Evolutionary conservation across 2,329 filamentous ascomycete species (phyloP).

Genomic region (Claviceps purpurea): DNA sequence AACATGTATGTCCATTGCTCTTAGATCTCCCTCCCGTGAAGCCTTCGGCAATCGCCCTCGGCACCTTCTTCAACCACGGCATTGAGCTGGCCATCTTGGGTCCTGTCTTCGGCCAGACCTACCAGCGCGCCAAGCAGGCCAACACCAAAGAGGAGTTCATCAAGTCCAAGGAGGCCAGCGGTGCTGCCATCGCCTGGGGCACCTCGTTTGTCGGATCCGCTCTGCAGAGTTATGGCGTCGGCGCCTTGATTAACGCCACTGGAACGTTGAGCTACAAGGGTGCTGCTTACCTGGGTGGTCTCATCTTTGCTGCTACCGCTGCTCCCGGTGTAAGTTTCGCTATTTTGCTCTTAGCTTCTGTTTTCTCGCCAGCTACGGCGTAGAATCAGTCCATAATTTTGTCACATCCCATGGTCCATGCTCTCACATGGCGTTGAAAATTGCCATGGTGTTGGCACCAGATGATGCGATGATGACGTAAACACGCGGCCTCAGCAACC

Average conservation of each 20-base stretch:
- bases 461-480: constrained; percentile 1
- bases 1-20: neutral
- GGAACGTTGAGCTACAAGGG: constrained; percentile 95
- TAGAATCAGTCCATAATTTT: neutral
- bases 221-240: constrained; percentile 80
- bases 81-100: constrained; percentile 76
- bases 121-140: constrained; percentile 79
- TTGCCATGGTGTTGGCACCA: neutral
- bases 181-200: constrained; percentile 79
- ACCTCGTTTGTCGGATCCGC: constrained; percentile 81
- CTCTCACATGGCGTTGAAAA: neutral
- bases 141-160: constrained; percentile 96
- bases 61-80: constrained; percentile 90
- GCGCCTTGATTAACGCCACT: constrained; percentile 84
- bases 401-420: neutral
- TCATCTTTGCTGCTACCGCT: constrained; percentile 86
- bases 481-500: neutral
- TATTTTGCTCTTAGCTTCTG: neutral
- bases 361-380: neutral
- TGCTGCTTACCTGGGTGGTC: constrained; percentile 76
- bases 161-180: constrained; percentile 80
- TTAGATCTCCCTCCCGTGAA: constrained; percentile 66
- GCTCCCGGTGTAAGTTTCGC: constrained; percentile 58
- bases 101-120: constrained; percentile 87
- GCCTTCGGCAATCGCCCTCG: constrained; percentile 93